Evolutionary conservation across 2,329 filamentous ascomycete genomes (phyloP).

Genomic region (Teratosphaeria destructans): DNA sequence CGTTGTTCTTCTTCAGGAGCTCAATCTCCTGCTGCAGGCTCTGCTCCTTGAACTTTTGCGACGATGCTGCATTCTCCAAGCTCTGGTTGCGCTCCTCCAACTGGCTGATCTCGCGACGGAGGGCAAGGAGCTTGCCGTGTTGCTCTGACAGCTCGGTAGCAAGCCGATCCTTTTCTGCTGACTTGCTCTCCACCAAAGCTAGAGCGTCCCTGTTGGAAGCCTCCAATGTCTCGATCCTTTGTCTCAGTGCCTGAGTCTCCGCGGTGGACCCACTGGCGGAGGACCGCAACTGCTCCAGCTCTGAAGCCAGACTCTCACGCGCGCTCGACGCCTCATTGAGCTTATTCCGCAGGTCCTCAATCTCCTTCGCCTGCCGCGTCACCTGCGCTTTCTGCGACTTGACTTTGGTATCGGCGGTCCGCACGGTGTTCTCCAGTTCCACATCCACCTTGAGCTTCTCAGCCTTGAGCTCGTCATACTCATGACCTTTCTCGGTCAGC

Average conservation of each 20-base stretch:
- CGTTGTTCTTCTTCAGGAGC: constrained; percentile 75
- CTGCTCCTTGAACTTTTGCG: constrained; percentile 82
- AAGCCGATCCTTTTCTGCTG: constrained; percentile 72
- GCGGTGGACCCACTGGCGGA: constrained; percentile 62
- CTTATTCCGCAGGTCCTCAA: constrained; percentile 70
- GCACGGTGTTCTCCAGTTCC: constrained; percentile 82
- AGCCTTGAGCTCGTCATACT: constrained; percentile 70
- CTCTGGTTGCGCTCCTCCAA: constrained; percentile 78
- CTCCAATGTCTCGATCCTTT: constrained; percentile 78
- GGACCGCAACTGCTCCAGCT: constrained; percentile 68
- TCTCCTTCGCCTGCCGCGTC: constrained; percentile 74
- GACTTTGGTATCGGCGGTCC: constrained; percentile 70
- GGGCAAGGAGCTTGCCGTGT: constrained; percentile 75
- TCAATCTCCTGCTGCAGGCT: constrained; percentile 84
- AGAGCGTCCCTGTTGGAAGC: constrained; percentile 86
- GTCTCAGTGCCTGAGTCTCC: constrained; percentile 64
- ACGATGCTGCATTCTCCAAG: constrained; percentile 67
- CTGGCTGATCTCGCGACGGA: constrained; percentile 69
- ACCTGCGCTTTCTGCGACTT: constrained; percentile 71
- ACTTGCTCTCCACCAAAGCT: constrained; percentile 81
- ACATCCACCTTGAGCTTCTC: constrained; percentile 86
- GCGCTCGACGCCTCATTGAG: constrained; percentile 72
- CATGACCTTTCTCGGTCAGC: constrained; percentile 67
- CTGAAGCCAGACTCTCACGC: constrained; percentile 65
- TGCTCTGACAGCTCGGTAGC: constrained; percentile 78